Conservation (phyloP, 2,329 filamentous ascomycete species). For the Aspergillus fischeri region DNA sequence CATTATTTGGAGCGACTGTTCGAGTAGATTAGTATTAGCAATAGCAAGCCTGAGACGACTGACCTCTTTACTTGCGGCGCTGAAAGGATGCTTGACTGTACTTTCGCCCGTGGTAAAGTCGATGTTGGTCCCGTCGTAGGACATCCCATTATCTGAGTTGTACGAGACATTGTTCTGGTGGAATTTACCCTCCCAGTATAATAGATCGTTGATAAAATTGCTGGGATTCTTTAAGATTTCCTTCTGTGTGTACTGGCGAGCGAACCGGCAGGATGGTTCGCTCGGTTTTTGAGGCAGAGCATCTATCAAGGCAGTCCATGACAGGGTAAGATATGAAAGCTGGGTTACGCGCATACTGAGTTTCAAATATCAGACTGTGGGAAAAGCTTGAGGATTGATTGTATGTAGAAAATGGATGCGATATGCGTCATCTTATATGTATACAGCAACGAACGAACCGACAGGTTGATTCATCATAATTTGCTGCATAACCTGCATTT, state of each 20-base stretch:
- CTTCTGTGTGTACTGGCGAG: background rate
- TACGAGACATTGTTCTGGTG: conserved; percentile 41
- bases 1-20: conserved; percentile 34
- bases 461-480: background rate
- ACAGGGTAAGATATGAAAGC: background rate
- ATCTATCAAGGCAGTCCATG: background rate
- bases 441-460: background rate
- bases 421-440: background rate
- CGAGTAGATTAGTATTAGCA: background rate
- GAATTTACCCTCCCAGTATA: conserved; percentile 46
- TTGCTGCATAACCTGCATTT: background rate
- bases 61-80: background rate
- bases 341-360: background rate
- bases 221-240: background rate
- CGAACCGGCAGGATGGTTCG: background rate
- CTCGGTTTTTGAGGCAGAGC: background rate
- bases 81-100: background rate
- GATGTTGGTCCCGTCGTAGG: conserved; percentile 27
- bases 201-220: conserved; percentile 26
- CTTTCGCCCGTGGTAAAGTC: conserved; percentile 30
- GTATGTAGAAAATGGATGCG: background rate
- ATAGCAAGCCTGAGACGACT: background rate
- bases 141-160: conserved; percentile 41
- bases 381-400: background rate
- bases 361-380: background rate